Percentiles rank a stretch among this genome's conserved stretches.
Conservation (phyloP, 495 filamentous ascomycete genomes). For the Elasticomyces elasticus region DNA sequence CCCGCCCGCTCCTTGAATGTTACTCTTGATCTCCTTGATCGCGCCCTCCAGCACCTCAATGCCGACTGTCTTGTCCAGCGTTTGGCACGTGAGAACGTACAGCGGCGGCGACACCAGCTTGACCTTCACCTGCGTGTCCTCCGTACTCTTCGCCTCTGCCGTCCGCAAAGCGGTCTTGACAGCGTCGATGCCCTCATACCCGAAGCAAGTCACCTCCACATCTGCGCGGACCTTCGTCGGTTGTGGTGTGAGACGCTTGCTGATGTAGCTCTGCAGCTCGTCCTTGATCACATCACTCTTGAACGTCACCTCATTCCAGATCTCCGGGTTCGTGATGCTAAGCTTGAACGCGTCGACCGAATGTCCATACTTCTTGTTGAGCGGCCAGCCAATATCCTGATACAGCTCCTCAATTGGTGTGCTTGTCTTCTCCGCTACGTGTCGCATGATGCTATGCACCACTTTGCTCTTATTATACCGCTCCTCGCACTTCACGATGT, state of each 20-base stretch:
- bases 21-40: conserved; percentile 69
- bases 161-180: conserved; percentile 82
- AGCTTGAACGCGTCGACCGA: conserved; percentile 97
- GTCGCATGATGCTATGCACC: conserved; percentile 94
- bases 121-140: conserved; percentile 89
- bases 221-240: conserved; percentile 97
- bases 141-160: conserved; percentile 79
- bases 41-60: conserved; percentile 76
- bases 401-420: conserved; percentile 89
- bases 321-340: conserved; percentile 93
- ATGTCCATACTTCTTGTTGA: conserved; percentile 96
- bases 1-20: conserved; percentile 65
- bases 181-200: conserved; percentile 96
- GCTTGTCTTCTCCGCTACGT: conserved; percentile 93
- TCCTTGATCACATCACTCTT: conserved; percentile 73
- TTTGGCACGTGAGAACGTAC: conserved; percentile 88
- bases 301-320: conserved; percentile 88
- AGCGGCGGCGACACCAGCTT: conserved; percentile 90
- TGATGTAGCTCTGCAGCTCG: conserved; percentile 85
- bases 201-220: conserved; percentile 96
- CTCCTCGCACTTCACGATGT: conserved; percentile 96
- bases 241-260: conserved; percentile 90
- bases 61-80: conserved; percentile 80
- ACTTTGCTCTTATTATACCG: conserved; percentile 99
- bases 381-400: conserved; percentile 86